Evolutionary conservation across 192 early-diverging fungal genomes (phyloP).

Genomic region (Podila horticola): DNA sequence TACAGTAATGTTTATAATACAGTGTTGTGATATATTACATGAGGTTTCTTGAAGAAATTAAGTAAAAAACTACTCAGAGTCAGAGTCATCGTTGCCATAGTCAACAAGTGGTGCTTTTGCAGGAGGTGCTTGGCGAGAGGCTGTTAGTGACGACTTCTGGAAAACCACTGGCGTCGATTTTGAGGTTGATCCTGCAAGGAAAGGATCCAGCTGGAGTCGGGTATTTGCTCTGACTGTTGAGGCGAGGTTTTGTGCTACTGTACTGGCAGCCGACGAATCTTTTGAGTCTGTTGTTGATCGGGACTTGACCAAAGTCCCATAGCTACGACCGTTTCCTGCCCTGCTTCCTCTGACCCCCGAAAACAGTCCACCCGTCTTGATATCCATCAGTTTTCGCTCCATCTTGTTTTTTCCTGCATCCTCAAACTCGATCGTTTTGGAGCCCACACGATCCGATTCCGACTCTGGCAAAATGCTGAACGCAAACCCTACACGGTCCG

Average conservation of each 20-base stretch:
- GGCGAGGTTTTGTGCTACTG: constrained; percentile 7
- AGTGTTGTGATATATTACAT: background rate
- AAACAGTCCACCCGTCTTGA: constrained; percentile 33
- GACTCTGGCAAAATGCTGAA: constrained; percentile 36
- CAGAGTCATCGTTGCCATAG: constrained; percentile 7
- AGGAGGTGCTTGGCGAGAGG: background rate
- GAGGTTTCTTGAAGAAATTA: background rate
- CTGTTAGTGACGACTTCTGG: background rate
- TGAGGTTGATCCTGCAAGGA: background rate
- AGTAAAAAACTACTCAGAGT: background rate
- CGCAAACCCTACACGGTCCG: constrained; percentile 36
- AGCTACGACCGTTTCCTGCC: background rate
- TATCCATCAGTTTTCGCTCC: constrained; percentile 22
- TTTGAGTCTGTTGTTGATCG: background rate
- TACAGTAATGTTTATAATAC: background rate
- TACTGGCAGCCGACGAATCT: background rate
- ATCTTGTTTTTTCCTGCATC: constrained; percentile 8
- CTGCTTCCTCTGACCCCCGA: background rate
- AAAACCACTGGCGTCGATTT: background rate
- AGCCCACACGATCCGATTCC: constrained; percentile 18
- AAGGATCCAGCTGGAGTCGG: constrained; percentile 28
- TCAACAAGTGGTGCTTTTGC: background rate
- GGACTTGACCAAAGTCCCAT: background rate
- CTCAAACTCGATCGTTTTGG: constrained; percentile 22
- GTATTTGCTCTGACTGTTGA: constrained; percentile 27